Base-by-base conservation (phyloP, 306 rosid genomes). In the Prunus davidiana region DNA sequence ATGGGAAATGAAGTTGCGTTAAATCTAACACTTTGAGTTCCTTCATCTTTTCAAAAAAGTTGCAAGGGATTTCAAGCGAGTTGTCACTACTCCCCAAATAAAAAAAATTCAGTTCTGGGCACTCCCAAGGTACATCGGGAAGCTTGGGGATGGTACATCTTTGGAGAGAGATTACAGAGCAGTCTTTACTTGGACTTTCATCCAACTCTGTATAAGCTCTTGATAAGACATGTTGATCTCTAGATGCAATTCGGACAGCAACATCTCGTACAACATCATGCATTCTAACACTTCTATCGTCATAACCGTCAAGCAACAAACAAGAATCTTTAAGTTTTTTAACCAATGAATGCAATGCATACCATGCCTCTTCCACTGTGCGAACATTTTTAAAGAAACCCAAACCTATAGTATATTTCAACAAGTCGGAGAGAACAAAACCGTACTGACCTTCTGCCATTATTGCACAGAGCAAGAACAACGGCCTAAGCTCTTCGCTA, bases 211-310 rank as follows among this genome's bases (percentile, higher is more conserved):
- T 46, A 68, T 25, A 6, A 15, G 2, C 38, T 8, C 5, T 56
- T 52, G 57, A 16, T 0, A 52, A 5, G 9, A 2, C 9, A 5
- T 47, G 57, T 16, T 5, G 3, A 32, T 45, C 45, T 12, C 34
- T 66, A 38, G 24, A 79, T 34, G 82, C 84, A 58, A 84, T 73
- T 3, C 27, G 13, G 1, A 76, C 12, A n/a, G 82, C 82, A 64
- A 77, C 76, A 24, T 76, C 69, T 8, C 82, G 71, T 45, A 76
- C 78, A 4, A 83, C 58, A 3, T 84, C 83, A 18, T 84, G 87
- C 82, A 84, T 84, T 60, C 51, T 51, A 3, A 74, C 70, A 9
- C 15, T 12, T 3, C 54, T 10, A 18, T 74, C 30, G 0, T 28
- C 1, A 68, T 27, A 50, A 19, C 64, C 12, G 6, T 63, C 73